phyloP scores from a whole-genome alignment of 179 eudicot genomes.

The Drosera spatulata region DNA sequence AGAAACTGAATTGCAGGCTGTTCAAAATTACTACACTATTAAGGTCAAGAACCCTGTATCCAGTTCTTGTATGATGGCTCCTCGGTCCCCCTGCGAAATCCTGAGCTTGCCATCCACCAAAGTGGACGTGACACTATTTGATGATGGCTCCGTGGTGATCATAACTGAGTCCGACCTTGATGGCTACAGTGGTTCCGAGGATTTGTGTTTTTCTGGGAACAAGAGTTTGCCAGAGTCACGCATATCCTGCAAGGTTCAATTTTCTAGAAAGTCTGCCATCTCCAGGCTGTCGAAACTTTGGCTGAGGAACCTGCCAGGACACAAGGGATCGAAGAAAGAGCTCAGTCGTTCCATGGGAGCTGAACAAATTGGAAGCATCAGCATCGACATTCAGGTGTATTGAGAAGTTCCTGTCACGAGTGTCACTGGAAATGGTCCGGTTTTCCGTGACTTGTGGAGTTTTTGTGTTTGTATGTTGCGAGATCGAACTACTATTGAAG shows the following conservation, averaged over 20 bases:
- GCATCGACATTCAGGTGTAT: slow-evolving; percentile 55
- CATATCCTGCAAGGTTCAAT: slow-evolving; percentile 40
- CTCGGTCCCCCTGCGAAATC: neutral
- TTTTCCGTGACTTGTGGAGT: too few relatives aligned
- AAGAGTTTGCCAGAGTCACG: slow-evolving; percentile 13
- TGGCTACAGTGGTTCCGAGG: slow-evolving; percentile 29
- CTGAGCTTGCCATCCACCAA: neutral
- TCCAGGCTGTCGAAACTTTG: slow-evolving; percentile 71
- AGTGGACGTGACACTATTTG: slow-evolving; percentile 21
- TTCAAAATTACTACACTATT: slow-evolving; percentile 42
- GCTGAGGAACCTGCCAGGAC: slow-evolving; percentile 41
- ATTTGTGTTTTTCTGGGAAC: slow-evolving; percentile 6
- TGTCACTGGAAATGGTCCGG: too few relatives aligned
- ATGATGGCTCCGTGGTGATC: slow-evolving; percentile 66
- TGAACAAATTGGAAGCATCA: slow-evolving; percentile 26
- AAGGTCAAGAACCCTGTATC: slow-evolving; percentile 19
- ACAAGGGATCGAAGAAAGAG: slow-evolving; percentile 17
- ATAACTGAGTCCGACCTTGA: slow-evolving; percentile 53
- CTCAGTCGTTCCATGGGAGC: slow-evolving; percentile 23
- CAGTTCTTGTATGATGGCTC: neutral
- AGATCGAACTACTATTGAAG: too few relatives aligned
- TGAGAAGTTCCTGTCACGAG: neutral
- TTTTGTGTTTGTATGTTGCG: too few relatives aligned
- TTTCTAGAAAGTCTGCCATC: slow-evolving; percentile 55
- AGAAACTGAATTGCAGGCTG: slow-evolving; percentile 37